A percentile compares a stretch with the other conserved stretches of the same genome.
Conservation (phyloP, 2,329 filamentous ascomycete genomes). For the Helicocarpus griseus region DNA sequence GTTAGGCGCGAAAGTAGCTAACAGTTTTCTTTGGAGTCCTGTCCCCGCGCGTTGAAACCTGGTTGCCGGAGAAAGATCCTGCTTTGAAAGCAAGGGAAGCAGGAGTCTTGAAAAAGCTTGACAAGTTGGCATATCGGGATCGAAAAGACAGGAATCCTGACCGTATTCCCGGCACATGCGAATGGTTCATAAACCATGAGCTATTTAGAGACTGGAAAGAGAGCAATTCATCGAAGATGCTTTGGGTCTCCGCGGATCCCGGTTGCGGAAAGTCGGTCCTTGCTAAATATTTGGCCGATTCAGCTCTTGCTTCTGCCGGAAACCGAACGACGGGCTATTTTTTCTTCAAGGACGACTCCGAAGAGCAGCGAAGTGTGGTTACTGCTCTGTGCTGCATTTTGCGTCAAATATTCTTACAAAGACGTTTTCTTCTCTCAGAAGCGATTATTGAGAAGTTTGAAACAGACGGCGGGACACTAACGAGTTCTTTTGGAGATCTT, state of each 20-base stretch:
- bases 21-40: too few species aligned
- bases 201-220: constrained; percentile 14
- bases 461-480: constrained; percentile 10
- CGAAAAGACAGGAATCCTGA: constrained; percentile 13
- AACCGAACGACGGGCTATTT: constrained; percentile 30
- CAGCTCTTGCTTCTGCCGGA: constrained; percentile 12
- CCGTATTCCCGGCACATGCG: constrained; percentile 12
- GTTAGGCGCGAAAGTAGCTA: too few species aligned
- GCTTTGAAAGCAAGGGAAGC: background rate
- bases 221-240: constrained; percentile 14
- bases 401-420: constrained; percentile 28
- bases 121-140: constrained; percentile 9
- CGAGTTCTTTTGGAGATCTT: constrained; percentile 19
- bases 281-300: constrained; percentile 27
- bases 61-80: background rate
- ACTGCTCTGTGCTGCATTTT: constrained; percentile 28
- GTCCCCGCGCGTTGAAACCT: too few species aligned
- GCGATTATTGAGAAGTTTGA: constrained; percentile 15
- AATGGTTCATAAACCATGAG: constrained; percentile 14
- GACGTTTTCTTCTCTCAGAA: constrained; percentile 12
- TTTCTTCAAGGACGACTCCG: constrained; percentile 37
- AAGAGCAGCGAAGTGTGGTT: constrained; percentile 23
- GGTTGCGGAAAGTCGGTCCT: constrained; percentile 39
- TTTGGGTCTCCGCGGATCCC: constrained; percentile 35
- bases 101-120: background rate